These are phyloP conservation scores for Saccharomyces pastorianus DNA, from an alignment of 1,139 yeast genomes.

Conservation along the genomic window DNA sequence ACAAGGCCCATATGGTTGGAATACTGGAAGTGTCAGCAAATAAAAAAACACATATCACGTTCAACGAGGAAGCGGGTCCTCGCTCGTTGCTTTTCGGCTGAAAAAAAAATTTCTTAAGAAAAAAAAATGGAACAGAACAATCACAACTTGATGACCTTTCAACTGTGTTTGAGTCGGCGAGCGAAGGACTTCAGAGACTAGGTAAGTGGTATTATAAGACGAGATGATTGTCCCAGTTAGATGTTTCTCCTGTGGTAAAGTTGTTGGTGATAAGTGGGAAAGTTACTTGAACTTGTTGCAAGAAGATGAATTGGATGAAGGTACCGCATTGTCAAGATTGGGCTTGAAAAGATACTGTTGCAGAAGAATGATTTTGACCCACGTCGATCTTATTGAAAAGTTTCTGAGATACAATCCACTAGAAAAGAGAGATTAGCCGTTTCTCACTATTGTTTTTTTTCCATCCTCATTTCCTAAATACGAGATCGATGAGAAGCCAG, in stretches of 20 bases:
- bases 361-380: constrained; percentile 97
- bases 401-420: constrained; percentile 93
- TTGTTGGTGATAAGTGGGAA: constrained; percentile 99
- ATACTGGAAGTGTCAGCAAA: background rate
- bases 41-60: background rate
- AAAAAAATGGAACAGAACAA: background rate
- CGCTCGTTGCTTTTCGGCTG: background rate
- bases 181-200: background rate
- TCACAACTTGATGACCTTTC: background rate
- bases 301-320: constrained; percentile 88
- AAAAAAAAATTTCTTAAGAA: background rate
- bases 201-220: background rate
- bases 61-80: background rate
- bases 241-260: constrained; percentile 98
- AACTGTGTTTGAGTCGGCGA: background rate
- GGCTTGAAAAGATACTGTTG: constrained; percentile 95
- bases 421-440: constrained; percentile 65
- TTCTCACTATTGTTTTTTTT: background rate
- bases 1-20: background rate
- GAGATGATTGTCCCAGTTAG: constrained; percentile 96
- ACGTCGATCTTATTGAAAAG: constrained; percentile 95
- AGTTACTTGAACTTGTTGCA: constrained; percentile 80
- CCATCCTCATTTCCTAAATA: background rate
- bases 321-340: constrained; percentile 87
- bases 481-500: background rate